phyloP scores from a whole-genome alignment of 2,329 filamentous ascomycete genomes.

The Fusarium nurragi region DNA sequence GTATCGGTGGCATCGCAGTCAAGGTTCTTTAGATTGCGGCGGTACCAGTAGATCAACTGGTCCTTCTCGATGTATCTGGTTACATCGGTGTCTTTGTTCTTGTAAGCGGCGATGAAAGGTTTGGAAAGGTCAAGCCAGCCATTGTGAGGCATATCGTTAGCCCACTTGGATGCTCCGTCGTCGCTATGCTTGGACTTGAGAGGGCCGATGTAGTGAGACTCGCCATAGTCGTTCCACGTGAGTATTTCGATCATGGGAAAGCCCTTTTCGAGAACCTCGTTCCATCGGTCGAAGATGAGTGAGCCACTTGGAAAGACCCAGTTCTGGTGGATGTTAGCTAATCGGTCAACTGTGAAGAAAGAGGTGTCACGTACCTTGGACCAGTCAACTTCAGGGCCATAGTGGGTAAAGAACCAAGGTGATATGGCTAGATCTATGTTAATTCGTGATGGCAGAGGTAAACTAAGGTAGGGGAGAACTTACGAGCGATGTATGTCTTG shows the following conservation, averaged over 20 bases:
- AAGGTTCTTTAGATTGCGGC: conserved; percentile 56
- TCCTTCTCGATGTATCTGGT: conserved; percentile 58
- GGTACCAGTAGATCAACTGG: conserved; percentile 65
- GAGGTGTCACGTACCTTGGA: conserved; percentile 7
- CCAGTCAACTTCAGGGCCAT: conserved; percentile 39
- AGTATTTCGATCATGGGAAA: conserved; percentile 60
- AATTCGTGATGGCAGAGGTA: fast-evolving
- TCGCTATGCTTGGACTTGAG: conserved; percentile 55
- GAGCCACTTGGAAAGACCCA: conserved; percentile 68
- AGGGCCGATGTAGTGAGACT: conserved; percentile 64
- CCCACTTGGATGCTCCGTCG: conserved; percentile 59
- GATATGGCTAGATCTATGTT: conserved; percentile 38
- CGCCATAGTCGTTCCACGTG: conserved; percentile 62
- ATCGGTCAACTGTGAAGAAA: conserved; percentile 14
- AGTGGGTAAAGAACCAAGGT: conserved; percentile 60
- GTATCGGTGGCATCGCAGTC: conserved; percentile 64
- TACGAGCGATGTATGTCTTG: conserved; percentile 60
- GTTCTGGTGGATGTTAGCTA: conserved; percentile 59
- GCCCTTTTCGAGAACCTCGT: conserved; percentile 54
- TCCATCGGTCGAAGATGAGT: conserved; percentile 68
- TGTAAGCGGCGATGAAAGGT: conserved; percentile 63
- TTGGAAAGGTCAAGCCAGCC: conserved; percentile 64
- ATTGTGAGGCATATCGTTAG: conserved; percentile 59
- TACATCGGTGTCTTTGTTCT: conserved; percentile 53
- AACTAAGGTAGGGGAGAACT: not conserved